Base-by-base conservation (phyloP, 176 grass and related monocot species). In the Saccharum officinarum region DNA sequence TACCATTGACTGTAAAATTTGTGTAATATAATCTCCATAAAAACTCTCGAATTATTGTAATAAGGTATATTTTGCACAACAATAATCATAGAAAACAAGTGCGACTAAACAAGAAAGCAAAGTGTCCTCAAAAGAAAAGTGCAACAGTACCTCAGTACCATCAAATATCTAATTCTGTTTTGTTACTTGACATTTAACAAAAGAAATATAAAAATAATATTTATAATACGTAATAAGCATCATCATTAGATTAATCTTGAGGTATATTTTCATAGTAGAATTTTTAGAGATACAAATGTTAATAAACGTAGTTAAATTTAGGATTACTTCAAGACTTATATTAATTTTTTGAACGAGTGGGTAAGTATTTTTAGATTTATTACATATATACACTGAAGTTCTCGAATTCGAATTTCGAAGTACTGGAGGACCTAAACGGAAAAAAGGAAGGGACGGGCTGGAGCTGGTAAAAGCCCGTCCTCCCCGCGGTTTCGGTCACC, bases 391-490 rank as follows among this genome's bases (percentile, higher is more conserved):
- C 3, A 18, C 17, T 7, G 10, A 75, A 12, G 22, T 28, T 78
- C 7, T 41, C 14, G 13, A 20, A 31, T 61, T 39, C 25, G 28
- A 28, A 28, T 28, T 28, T 28, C 28, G 10, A 40, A 80, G 3
- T 31, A 50, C 7, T 1, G 38, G 78, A 49, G 62, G 78, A 45
- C 11, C 42, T 68, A 80, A 80, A 80, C 42, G 28, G 41, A 50
- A 80, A 80, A 67, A 8, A 6, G 3, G 11, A 22, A 50, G 4
- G 41, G 63, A 15, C 18, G 23, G 76, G 17, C 40, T 7, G n/a
- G 3, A 62, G 25, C 13, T 33, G 60, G 69, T 80, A 80, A 69
- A 80, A 80, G 14, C 46, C 62, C 77, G 66, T 44, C 46, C 10
- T 25, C 69, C 5, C 41, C 5, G n/a, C 45, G 3, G 42, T n/a